Conservation (phyloP, 2,329 filamentous ascomycete genomes). For the Sclerotinia nivalis region DNA sequence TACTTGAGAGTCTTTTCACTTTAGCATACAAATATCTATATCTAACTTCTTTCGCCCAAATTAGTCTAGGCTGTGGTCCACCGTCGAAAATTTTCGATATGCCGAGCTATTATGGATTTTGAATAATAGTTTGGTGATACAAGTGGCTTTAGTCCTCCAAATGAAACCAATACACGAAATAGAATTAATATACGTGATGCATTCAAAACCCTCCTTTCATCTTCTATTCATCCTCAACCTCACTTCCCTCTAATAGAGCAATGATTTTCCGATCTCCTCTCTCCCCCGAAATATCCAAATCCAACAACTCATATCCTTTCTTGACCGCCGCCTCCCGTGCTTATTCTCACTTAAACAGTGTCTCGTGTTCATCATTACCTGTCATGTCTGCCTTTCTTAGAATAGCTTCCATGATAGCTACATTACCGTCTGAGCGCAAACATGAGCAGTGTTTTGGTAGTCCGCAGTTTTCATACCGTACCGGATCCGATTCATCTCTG, state of each 20-base stretch:
- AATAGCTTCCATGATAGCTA: constrained; percentile 29
- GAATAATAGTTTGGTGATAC: too few relatives aligned
- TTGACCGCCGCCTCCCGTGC: constrained; percentile 25
- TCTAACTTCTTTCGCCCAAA: too few relatives aligned
- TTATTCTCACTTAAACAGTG: constrained; percentile 22
- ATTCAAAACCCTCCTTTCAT: neutral
- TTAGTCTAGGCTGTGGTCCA: too few relatives aligned
- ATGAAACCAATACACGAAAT: neutral
- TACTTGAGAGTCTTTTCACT: neutral
- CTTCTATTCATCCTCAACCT: neutral
- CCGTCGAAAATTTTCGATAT: too few relatives aligned
- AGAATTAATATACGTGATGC: neutral
- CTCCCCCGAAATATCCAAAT: constrained; percentile 25
- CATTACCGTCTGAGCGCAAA: constrained; percentile 27
- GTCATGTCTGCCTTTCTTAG: constrained; percentile 25
- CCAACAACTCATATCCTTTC: constrained; percentile 26
- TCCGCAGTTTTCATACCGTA: constrained; percentile 39
- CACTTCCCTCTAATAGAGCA: constrained; percentile 23
- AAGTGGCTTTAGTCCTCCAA: neutral
- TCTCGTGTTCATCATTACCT: constrained; percentile 23
- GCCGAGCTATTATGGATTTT: too few relatives aligned
- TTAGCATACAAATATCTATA: too few relatives aligned
- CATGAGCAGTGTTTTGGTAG: constrained; percentile 27
- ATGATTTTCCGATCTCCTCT: constrained; percentile 24
- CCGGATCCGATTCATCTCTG: constrained; percentile 44